Percentiles rank a stretch among this genome's conserved stretches.
Conservation (phyloP, 2,329 filamentous ascomycete genomes). For the Lomentospora prolificans region DNA sequence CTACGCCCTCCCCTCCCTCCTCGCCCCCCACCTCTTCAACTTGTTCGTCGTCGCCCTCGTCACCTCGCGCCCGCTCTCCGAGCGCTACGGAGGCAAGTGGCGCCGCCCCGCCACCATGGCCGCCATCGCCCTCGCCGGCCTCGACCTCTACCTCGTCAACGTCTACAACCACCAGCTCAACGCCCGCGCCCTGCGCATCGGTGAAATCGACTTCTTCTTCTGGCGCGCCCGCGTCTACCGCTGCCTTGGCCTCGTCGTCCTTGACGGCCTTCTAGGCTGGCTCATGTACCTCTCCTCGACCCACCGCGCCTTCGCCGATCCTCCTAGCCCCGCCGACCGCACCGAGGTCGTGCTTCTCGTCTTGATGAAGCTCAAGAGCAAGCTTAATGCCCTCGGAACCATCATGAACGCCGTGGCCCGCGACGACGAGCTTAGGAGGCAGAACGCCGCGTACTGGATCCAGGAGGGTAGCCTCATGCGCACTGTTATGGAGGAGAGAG, state of each 20-base stretch:
- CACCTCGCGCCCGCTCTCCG: conserved; percentile 60
- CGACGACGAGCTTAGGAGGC: conserved; percentile 59
- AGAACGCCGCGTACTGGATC: conserved; percentile 66
- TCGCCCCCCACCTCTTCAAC: conserved; percentile 73
- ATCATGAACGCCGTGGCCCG: conserved; percentile 71
- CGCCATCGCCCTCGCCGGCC: conserved; percentile 44
- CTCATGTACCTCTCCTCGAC: conserved; percentile 70
- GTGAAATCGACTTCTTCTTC: conserved; percentile 60
- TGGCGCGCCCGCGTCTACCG: conserved; percentile 60
- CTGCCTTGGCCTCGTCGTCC: conserved; percentile 49
- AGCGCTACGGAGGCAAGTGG: conserved; percentile 56
- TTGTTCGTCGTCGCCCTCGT: conserved; percentile 60
- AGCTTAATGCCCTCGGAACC: conserved; percentile 62
- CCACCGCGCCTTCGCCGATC: conserved; percentile 62
- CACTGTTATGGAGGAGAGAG: conserved; percentile 68
- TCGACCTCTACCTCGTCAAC: conserved; percentile 57
- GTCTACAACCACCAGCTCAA: conserved; percentile 59
- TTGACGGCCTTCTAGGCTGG: conserved; percentile 55
- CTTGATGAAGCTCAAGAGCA: conserved; percentile 52
- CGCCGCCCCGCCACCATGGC: conserved; percentile 58
- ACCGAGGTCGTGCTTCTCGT: conserved; percentile 48
- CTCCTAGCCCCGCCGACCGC: conserved; percentile 53
- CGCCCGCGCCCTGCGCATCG: conserved; percentile 47
- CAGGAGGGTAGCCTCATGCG: conserved; percentile 64
- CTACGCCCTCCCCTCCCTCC: conserved; percentile 66